Evolutionary conservation across 371 early-diverging fungal species (phyloP), one percentile per base, ranked within the genome.

Genomic region (Mortierella sp.): DNA sequence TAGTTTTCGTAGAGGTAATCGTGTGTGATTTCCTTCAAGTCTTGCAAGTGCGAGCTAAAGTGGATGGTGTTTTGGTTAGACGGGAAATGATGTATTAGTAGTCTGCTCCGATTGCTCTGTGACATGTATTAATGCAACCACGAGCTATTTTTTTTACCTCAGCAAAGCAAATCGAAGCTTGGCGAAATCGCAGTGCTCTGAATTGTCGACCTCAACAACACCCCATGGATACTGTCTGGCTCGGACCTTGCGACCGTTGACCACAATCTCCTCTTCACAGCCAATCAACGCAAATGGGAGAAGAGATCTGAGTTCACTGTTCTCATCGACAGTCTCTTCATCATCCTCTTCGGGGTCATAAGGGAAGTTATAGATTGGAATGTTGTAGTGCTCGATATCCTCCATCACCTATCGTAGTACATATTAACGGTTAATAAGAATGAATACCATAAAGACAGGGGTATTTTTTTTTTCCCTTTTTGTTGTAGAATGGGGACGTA

Each of bases 171-270:
- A 96, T 74, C 97, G 91, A 61, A 99, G 90, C 68, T 95, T 93
- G 22, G 93, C 95, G 85, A 99, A 99, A 80, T 99, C 99, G 78
- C 96, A 98, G 83, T 98, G 96, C 76, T 95, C 90, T 13, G 91
- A 90, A 68, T 94, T 93, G 59, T 92, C 94, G 59, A 96, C 94
- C 85, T 99, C 98, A 37, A 99, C 97, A 62, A 96, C 90, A 76
- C 99, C 99, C 99, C 99, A 99, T n/a, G 98, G 98, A 83, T 99
- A 99, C 77, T 93, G 96, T 61, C 99, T 91, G 63, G 97, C 99
- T 55, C 99, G 92, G 34, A 98, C 92, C 68, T 86, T 88, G 59
- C 89, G 88, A 40, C 91, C 92, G 57, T 93, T 94, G 28, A 94
- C 87, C 15, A 85, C 86, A 55, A 96, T 92, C 62, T 95, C 96